Evolutionary conservation across 2,329 filamentous ascomycete genomes (phyloP).

Genomic region (Colletotrichum paranaense): DNA sequence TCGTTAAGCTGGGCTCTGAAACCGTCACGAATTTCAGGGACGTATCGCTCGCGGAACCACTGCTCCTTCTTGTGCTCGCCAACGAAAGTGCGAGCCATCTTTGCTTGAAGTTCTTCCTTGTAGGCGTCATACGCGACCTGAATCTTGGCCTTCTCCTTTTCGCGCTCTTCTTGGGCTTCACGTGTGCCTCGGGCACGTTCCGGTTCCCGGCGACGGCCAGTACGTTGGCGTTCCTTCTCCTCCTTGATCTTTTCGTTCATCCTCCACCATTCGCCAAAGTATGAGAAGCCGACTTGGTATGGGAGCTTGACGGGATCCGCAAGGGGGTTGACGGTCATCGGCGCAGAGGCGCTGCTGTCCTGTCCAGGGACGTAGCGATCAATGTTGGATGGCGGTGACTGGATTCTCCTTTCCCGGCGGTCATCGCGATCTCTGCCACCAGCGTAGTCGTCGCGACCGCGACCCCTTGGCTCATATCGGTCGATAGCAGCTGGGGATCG

Average conservation of each 20-base stretch:
- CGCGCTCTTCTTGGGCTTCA: conserved; percentile 78
- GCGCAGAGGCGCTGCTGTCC: conserved; percentile 58
- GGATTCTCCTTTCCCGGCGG: conserved; percentile 62
- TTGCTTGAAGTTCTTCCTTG: conserved; percentile 75
- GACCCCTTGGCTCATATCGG: conserved; percentile 78
- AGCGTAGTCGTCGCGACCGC: conserved; percentile 75
- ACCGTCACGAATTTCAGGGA: conserved; percentile 81
- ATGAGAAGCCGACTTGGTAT: conserved; percentile 87
- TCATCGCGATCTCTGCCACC: conserved; percentile 67
- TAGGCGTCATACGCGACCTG: conserved; percentile 76
- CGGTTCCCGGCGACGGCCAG: conserved; percentile 75
- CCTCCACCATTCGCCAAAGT: conserved; percentile 89
- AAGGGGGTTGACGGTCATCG: conserved; percentile 71
- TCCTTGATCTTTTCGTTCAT: conserved; percentile 85
- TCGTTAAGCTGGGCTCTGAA: conserved; percentile 82
- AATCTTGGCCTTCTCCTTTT: conserved; percentile 82
- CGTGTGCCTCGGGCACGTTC: conserved; percentile 72
- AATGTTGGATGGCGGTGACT: conserved; percentile 76
- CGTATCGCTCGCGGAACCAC: conserved; percentile 97
- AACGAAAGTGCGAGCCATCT: conserved; percentile 91
- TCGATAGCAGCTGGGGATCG: conserved; percentile 79
- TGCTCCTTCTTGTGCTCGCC: conserved; percentile 93
- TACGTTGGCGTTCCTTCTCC: conserved; percentile 78
- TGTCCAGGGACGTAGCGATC: conserved; percentile 88
- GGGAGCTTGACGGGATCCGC: conserved; percentile 78